A percentile compares a stretch with the other conserved stretches of the same genome.
Conservation (phyloP, 345 rosid genomes). For the Gynandropsis gynandra region DNA sequence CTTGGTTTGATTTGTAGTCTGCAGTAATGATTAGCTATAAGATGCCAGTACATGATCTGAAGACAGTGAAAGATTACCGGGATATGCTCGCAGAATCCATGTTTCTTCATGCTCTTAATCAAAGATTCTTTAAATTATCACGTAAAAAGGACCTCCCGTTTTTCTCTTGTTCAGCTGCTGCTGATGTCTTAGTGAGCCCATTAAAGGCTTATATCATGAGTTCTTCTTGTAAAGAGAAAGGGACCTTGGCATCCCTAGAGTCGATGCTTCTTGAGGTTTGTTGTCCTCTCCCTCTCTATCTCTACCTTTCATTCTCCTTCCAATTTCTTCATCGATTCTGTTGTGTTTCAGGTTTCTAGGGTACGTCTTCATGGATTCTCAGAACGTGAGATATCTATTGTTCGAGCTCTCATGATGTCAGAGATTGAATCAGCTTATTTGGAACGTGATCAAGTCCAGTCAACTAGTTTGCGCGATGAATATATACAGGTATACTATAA, state of each 20-base stretch:
- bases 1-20: constrained; percentile 44
- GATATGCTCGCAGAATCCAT: constrained; percentile 75
- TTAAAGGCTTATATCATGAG: constrained; percentile 73
- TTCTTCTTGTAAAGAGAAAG: constrained; percentile 77
- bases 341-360: constrained; percentile 65
- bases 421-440: constrained; percentile 93
- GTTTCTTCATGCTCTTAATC: constrained; percentile 77
- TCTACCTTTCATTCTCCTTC: constrained; percentile 12
- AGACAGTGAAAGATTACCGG: constrained; percentile 71
- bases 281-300: constrained; percentile 17
- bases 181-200: constrained; percentile 67
- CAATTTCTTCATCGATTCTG: constrained; percentile 7
- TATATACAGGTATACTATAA: constrained; percentile 56
- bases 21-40: constrained; percentile 85
- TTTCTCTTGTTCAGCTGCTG: constrained; percentile 85
- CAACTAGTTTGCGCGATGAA: constrained; percentile 82
- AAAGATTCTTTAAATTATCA: constrained; percentile 79
- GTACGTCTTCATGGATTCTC: constrained; percentile 87
- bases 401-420: constrained; percentile 71
- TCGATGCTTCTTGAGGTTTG: constrained; percentile 83
- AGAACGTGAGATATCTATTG: constrained; percentile 79
- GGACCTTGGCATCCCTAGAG: constrained; percentile 69
- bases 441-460: constrained; percentile 91
- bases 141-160: constrained; percentile 72
- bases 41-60: constrained; percentile 57